Base-by-base conservation (phyloP, 164 flowering plant genomes). In the Vitis labrusca region DNA sequence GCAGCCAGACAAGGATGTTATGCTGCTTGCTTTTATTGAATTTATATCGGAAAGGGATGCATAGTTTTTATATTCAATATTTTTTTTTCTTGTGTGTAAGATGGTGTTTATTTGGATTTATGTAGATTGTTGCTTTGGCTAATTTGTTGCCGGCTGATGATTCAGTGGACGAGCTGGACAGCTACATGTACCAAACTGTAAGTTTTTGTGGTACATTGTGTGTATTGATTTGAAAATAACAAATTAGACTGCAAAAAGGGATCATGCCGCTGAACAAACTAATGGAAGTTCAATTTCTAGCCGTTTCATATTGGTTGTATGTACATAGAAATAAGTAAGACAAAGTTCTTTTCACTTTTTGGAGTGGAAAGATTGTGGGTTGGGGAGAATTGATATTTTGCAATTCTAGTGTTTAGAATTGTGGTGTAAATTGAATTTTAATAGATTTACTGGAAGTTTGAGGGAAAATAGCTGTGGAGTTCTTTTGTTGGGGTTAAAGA, bases 131-230 rank as follows among this genome's bases (percentile, higher is more conserved):
- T 29, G 99, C 96, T 1, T 77, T 94, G 86, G 99, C 99, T 14
- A 95, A 93, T 79, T 87, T 95, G 86, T 68, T 93, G 86, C 99
- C 99, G 1, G 79, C 78, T 10, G 91, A 95, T 71, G 97, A 95
- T 70, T 78, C 85, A 1, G 82, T 86, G n/a, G 99, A 95, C 64
- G 99, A 95, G 79, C 80, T 95, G 50, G 94, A 95, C 74, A 95
- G 98, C 78, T 90, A 89, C 86, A 95, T 93, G 98, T 95, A 91
- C 69, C 99, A 95, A 83, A 93, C 99, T 77, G 99, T 93, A 81
- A 81, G 85, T 59, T 51, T 63, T 37, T 3, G 44, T 6, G 44
- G 44, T 6, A 5, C 51, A 19, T 37, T 37, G 7, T 37, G 44
- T 37, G 27, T 37, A 32, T 37, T 37, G 44, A 3, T 37, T 37